Evolutionary conservation across 352 stramenopile species (phyloP).

Genomic region (Pythium volutum): DNA sequence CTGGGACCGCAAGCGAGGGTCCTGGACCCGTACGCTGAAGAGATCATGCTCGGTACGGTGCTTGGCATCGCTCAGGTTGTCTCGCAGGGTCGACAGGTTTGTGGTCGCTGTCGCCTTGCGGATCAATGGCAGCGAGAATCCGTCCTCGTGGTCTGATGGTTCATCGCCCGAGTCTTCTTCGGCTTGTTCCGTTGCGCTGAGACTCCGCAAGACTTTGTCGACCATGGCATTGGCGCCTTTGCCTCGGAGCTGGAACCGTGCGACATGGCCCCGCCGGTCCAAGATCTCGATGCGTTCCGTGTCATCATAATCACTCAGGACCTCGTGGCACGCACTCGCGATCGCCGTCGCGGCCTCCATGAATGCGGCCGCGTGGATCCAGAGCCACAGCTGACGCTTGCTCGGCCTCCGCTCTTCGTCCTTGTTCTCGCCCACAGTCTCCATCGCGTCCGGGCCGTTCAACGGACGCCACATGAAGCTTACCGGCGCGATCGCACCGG

Average conservation of each 20-base stretch:
- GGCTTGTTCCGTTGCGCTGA: neutral
- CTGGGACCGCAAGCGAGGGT: constrained; percentile 37
- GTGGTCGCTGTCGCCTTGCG: neutral
- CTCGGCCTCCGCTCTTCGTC: constrained; percentile 34
- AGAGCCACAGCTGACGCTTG: constrained; percentile 77
- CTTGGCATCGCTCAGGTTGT: constrained; percentile 1
- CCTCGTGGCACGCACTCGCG: constrained; percentile 41
- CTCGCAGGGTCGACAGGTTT: constrained; percentile 17
- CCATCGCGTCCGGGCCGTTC: constrained; percentile 26
- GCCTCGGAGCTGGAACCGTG: constrained; percentile 65
- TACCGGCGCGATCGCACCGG: constrained; percentile 62
- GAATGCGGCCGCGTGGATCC: constrained; percentile 73
- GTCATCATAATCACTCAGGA: constrained; percentile 39
- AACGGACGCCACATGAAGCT: constrained; percentile 74
- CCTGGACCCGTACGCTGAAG: constrained; percentile 35
- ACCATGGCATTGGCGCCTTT: constrained; percentile 41
- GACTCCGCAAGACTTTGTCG: constrained; percentile 2
- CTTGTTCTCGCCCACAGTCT: neutral
- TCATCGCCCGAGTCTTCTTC: neutral
- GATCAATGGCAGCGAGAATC: constrained; percentile 25
- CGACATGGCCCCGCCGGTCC: constrained; percentile 64
- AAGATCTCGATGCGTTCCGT: constrained; percentile 47
- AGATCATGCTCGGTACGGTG: constrained; percentile 13
- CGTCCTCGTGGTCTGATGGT: constrained; percentile 53
- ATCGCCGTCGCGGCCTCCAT: constrained; percentile 70